phyloP scores from a whole-genome alignment of 768 basidiomycete species.

The Lyophyllum decastes region DNA sequence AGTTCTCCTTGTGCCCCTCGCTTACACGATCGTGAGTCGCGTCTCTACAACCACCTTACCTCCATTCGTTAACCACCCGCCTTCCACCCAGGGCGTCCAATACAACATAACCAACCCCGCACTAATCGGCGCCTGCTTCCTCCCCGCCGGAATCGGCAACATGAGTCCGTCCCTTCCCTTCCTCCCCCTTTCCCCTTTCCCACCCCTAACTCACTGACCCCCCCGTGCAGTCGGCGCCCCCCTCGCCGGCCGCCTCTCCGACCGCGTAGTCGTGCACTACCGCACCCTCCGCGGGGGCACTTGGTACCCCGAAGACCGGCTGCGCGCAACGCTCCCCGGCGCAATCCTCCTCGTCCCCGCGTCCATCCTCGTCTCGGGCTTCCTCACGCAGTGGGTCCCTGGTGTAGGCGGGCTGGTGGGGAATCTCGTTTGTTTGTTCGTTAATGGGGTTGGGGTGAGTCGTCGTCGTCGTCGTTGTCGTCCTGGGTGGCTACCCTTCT shows the following conservation, averaged over 20 bases:
- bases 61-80: not conserved
- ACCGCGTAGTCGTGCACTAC: slow-evolving; percentile 49
- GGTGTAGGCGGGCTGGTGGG: slow-evolving; percentile 51
- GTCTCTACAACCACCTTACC: not conserved
- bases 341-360: slow-evolving; percentile 52
- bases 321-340: slow-evolving; percentile 51
- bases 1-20: slow-evolving; percentile 60
- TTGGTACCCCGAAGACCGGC: slow-evolving; percentile 72
- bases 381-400: slow-evolving; percentile 49
- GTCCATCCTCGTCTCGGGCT: slow-evolving; percentile 48
- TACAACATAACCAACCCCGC: slow-evolving; percentile 61
- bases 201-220: not conserved
- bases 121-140: slow-evolving; percentile 58
- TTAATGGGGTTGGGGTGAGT: slow-evolving; percentile 68
- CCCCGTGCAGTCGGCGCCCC: slow-evolving; percentile 54
- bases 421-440: slow-evolving; percentile 56
- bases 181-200: not conserved
- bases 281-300: slow-evolving; percentile 49
- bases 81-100: slow-evolving; percentile 45
- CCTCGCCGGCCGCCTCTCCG: slow-evolving; percentile 60
- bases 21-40: slow-evolving; percentile 62
- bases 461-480: not conserved
- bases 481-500: no score
- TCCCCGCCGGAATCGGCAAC: slow-evolving; percentile 60
- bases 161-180: slow-evolving; percentile 42